These are phyloP conservation scores for Bimuria novae-zelandiae DNA, from an alignment of 2,329 filamentous ascomycete species.

Conservation along the genomic window DNA sequence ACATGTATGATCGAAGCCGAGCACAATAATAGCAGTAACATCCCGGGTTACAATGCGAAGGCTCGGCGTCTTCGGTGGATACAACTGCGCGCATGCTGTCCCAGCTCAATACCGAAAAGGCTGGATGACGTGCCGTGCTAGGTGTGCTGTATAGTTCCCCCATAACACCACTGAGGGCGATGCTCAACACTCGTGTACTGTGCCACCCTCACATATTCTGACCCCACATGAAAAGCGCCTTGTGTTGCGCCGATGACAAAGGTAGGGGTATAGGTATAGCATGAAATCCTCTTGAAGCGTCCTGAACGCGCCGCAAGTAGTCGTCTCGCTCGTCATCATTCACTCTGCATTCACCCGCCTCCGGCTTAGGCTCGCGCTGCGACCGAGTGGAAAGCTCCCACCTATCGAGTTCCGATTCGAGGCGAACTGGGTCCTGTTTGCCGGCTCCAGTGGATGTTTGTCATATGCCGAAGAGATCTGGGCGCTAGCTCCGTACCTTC, in stretches of 20 bases:
- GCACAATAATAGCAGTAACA: no score
- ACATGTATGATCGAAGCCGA: no score
- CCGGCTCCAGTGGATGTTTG: slow-evolving; percentile 30
- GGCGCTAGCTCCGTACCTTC: slow-evolving; percentile 35
- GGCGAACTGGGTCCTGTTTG: slow-evolving; percentile 31
- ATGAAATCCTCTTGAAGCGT: background rate
- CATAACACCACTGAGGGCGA: no score
- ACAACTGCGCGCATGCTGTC: no score
- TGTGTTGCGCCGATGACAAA: background rate
- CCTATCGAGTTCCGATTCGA: slow-evolving; percentile 37
- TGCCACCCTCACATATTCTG: background rate
- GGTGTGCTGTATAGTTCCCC: no score
- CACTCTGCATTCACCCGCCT: slow-evolving; percentile 42
- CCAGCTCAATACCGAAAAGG: no score
- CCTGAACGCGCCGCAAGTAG: slow-evolving; percentile 19
- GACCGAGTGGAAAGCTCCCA: slow-evolving; percentile 29
- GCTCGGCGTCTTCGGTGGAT: no score
- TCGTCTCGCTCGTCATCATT: slow-evolving; percentile 16
- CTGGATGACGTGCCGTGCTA: no score
- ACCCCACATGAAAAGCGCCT: background rate
- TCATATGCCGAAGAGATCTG: slow-evolving; percentile 39
- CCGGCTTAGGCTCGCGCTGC: slow-evolving; percentile 36
- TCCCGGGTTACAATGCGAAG: no score
- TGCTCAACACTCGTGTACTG: background rate
- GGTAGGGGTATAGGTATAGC: slow-evolving; percentile 1